A percentile compares a stretch with the other conserved stretches of the same genome.
phyloP scores from a whole-genome alignment of 2,329 filamentous ascomycete genomes.

The Pseudogymnoascus sp. region DNA sequence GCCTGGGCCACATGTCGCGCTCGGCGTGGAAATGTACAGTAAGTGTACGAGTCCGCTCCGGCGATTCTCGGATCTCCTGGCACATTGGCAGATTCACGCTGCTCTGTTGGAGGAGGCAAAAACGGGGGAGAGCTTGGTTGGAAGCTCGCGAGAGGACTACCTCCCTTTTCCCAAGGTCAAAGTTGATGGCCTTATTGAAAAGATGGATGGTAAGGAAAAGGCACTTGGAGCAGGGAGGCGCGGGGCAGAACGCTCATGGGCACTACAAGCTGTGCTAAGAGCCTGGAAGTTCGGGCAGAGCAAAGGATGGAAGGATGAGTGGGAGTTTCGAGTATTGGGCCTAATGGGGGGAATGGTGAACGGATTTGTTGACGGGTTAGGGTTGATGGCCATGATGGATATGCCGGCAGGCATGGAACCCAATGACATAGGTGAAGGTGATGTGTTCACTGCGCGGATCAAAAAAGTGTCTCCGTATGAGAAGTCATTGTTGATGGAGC shows the following conservation, averaged over 20 bases:
- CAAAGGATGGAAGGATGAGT: not conserved
- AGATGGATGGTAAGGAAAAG: slow-evolving; percentile 22
- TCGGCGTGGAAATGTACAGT: slow-evolving; percentile 52
- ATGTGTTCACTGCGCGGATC: slow-evolving; percentile 4
- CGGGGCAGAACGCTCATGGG: slow-evolving; percentile 39
- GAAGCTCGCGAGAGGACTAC: slow-evolving; percentile 23
- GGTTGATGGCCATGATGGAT: slow-evolving; percentile 4
- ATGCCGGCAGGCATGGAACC: not conserved
- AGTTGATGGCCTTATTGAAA: slow-evolving; percentile 22
- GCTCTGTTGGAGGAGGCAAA: slow-evolving; percentile 40
- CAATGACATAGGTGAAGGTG: not conserved
- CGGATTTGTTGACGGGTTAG: not conserved
- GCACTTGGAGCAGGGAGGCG: slow-evolving; percentile 13
- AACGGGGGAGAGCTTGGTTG: slow-evolving; percentile 28
- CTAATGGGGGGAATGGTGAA: not conserved
- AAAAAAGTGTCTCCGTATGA: not conserved
- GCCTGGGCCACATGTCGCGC: slow-evolving; percentile 46
- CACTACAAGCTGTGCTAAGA: slow-evolving; percentile 50
- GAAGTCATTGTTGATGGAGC: slow-evolving; percentile 2
- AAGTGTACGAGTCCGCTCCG: slow-evolving; percentile 60
- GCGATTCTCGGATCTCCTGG: slow-evolving; percentile 52
- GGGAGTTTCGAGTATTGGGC: slow-evolving; percentile 2
- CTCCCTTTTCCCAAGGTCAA: slow-evolving; percentile 24
- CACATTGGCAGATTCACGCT: slow-evolving; percentile 59
- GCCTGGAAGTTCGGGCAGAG: slow-evolving; percentile 42